phyloP scores from a whole-genome alignment of 139 green algal genomes.

The Parachlorella kessleri region DNA sequence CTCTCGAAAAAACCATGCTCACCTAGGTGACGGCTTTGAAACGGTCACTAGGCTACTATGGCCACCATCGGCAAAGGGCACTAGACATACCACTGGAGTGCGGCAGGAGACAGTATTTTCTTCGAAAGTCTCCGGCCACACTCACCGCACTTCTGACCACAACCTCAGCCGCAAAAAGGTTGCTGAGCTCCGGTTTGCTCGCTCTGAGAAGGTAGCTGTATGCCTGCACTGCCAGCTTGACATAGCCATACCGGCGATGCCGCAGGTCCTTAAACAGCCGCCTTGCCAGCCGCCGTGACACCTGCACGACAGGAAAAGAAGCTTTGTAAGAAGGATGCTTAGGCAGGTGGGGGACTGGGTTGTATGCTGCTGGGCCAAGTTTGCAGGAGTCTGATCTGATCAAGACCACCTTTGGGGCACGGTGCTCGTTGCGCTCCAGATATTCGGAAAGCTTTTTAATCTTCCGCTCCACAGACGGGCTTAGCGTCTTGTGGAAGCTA shows the following conservation, averaged over 20 bases:
- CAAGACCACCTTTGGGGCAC: slow-evolving; percentile 51
- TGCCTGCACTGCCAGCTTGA: slow-evolving; percentile 42
- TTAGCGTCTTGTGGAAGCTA: slow-evolving; percentile 20
- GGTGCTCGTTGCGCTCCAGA: slow-evolving; percentile 53
- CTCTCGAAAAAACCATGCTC: too few relatives aligned
- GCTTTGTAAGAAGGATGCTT: not conserved
- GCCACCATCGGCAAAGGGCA: too few relatives aligned
- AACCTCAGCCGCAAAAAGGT: slow-evolving; percentile 53
- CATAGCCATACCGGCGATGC: slow-evolving; percentile 35
- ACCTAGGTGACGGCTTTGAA: too few relatives aligned
- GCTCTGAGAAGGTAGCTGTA: slow-evolving; percentile 44
- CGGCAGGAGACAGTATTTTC: not conserved
- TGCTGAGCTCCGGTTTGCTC: slow-evolving; percentile 7
- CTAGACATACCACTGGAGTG: too few relatives aligned
- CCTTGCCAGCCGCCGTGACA: slow-evolving; percentile 52
- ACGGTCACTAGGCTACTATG: too few relatives aligned
- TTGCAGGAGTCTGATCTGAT: not conserved
- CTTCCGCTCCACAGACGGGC: slow-evolving; percentile 41
- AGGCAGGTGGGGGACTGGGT: not conserved
- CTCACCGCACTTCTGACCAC: slow-evolving; percentile 30
- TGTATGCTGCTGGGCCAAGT: not conserved
- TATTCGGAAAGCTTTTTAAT: slow-evolving; percentile 62
- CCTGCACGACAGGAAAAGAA: slow-evolving; percentile 44
- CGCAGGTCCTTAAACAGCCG: slow-evolving; percentile 46
- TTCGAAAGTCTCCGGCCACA: not conserved